Evolutionary conservation across 176 grass and related monocot genomes (phyloP), one percentile per base, ranked within the genome.

Genomic region (Tuctoria greenei): DNA sequence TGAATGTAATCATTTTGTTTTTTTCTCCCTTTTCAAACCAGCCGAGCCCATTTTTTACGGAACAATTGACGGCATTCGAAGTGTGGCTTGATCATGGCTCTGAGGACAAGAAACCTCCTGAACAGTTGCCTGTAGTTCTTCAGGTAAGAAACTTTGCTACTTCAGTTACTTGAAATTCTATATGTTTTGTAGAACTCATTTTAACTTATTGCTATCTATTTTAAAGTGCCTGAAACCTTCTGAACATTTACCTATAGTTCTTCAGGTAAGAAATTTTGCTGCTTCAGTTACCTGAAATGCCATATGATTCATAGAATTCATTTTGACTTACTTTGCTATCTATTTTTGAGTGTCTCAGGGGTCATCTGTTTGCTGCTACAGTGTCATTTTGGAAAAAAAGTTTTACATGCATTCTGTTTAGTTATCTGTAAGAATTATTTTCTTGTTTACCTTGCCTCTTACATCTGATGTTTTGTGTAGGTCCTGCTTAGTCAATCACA

Each of bases 41-140:
- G 95, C 87, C 91, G n/a, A 99, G 95, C 74, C 87, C 85, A 43
- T 99, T 99, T 72, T 99, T 99, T 75, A 95, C 91, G n/a, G 95
- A 99, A 61, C 91, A 99, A 75, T 86, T 99, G 79, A 92, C 85
- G 74, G 91, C 95, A 64, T 99, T 99, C 83, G 95, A 99, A 85
- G 95, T 99, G 25, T 99, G 95, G 95, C 89, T 99, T 75, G 95
- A 95, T 88, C 91, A 95, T 88, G 95, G 95, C 25, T 95, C 89
- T 18, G 74, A 92, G 82, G 75, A 92, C 74, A 99, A 99, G 89
- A 99, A 95, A 61, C 89, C 89, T 25, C 95, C 95, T 27, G 95
- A 99, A 75, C 95, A 99, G 73, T 84, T 99, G 62, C 95, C 95
- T 8, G 95, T 99, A 86, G 95, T 99, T 88, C 91, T 99, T 86